Percentiles rank a stretch among this genome's conserved stretches.
These are phyloP conservation scores for Oxalis stricta DNA, from an alignment of 441 rosid genomes.

Conservation along the genomic window DNA sequence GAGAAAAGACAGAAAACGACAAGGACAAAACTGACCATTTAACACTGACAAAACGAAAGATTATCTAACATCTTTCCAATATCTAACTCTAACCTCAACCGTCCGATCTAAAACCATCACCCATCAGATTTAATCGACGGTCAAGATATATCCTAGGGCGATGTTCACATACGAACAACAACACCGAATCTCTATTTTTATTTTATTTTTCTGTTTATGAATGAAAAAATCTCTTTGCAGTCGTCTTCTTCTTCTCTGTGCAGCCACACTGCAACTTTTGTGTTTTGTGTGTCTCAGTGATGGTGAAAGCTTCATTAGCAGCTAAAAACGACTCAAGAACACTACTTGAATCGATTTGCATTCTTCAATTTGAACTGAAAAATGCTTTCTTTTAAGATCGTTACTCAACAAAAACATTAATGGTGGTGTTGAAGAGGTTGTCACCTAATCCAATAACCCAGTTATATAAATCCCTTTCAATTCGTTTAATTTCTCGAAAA, in stretches of 20 bases:
- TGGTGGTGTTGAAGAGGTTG: conserved; percentile 28
- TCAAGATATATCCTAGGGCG: conserved; percentile 13
- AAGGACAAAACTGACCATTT: no score
- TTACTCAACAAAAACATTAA: conserved; percentile 14
- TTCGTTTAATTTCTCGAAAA: neutral
- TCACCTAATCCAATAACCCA: conserved; percentile 25
- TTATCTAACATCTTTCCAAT: no score
- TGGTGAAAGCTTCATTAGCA: neutral
- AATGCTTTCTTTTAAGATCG: conserved; percentile 4
- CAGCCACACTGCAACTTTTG: conserved; percentile 8
- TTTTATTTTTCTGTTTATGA: neutral
- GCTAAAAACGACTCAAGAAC: no score
- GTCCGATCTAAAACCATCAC: conserved; percentile 12
- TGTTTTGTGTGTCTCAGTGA: conserved; percentile 2
- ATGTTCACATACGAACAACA: conserved; percentile 7
- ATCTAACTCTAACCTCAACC: conserved; percentile 4
- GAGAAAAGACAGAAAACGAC: no score
- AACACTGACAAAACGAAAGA: no score
- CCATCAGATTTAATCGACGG: conserved; percentile 17
- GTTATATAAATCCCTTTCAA: conserved; percentile 14
- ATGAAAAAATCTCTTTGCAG: conserved; percentile 1
- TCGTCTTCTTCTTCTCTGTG: no score
- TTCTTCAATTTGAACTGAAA: neutral
- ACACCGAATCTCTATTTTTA: neutral
- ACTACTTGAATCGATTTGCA: no score